Evolutionary conservation across 202 grass and related monocot species (phyloP).

Genomic region (Dendrocalamus latiflorus): DNA sequence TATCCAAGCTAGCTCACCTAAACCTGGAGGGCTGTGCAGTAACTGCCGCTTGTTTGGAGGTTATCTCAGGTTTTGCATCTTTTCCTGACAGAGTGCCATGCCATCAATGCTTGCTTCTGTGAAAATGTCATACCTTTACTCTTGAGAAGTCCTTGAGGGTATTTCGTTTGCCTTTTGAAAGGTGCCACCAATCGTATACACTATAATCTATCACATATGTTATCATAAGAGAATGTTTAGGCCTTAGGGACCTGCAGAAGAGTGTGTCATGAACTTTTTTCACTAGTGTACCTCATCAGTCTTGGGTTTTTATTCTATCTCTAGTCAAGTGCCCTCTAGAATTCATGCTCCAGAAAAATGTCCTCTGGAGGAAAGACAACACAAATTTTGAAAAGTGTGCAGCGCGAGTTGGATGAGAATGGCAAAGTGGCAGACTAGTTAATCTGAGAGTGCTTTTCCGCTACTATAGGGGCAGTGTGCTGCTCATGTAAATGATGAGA

Average conservation of each 20-base stretch:
- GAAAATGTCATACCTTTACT: neutral
- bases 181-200: neutral
- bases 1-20: conserved; percentile 66
- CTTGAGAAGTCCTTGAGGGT: neutral
- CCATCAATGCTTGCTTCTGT: neutral
- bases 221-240: neutral
- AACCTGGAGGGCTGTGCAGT: conserved; percentile 85
- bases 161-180: neutral
- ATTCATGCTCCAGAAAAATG: neutral
- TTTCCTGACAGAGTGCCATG: neutral
- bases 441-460: neutral
- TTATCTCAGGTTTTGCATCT: conserved; percentile 72
- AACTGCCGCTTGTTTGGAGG: conserved; percentile 85
- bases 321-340: neutral
- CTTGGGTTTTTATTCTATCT: neutral
- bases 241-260: conserved; percentile 1
- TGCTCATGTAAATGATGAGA: neutral
- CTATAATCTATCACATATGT: neutral
- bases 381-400: neutral
- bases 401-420: neutral
- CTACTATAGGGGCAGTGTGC: neutral
- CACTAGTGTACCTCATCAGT: neutral
- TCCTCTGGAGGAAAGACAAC: neutral
- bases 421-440: neutral
- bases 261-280: neutral